Evolutionary conservation across 495 filamentous ascomycete species (phyloP), one percentile per base, ranked within the genome.

Genomic region (Acidiella bohemica): DNA sequence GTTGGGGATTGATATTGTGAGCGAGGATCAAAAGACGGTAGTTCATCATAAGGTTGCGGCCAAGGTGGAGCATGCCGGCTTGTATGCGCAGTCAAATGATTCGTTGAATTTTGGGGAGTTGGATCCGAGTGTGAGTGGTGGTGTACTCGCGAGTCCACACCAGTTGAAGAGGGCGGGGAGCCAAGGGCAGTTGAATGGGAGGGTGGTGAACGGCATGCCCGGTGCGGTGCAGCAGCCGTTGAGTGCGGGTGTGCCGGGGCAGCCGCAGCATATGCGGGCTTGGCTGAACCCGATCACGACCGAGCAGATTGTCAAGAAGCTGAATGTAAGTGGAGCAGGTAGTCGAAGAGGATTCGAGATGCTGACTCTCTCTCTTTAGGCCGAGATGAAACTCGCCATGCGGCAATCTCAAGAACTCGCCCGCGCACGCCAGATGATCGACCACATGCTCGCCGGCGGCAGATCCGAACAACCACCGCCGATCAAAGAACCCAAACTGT

Each of bases 31-130:
- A 56, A 95, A 93, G 61, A 93, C 84, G 0, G 81, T 97, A 23
- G 86, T 97, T 11, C 90, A 97, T 58, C 90, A 95, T 60, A 97
- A 97, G 54, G 90, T 97, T 19, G 85, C 86, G 5, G 84, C 88
- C 11, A 87, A 90, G 53, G 84, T 97, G 41, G 90, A 96, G 53
- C 83, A 93, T 65, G 86, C 90, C 11, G 90, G 90, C 13, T 71
- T 83, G 39, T 73, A 85, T 57, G 55, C 66, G 53, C 61, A 68
- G 55, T 55, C 65, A 8, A 80, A 72, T 40, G 85, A 78, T 56
- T 68, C 85, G 19, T 74, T 94, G 54, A 90, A 83, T 51, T 84
- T 93, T 57, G 84, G 81, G 13, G 86, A 93, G 50, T 65, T 94
- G 26, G 81, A 92, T 53, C 78, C 81, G 18, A 63, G 64, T 18